phyloP scores from a whole-genome alignment of 345 rosid genomes.

The Eucalyptus viminalis region DNA sequence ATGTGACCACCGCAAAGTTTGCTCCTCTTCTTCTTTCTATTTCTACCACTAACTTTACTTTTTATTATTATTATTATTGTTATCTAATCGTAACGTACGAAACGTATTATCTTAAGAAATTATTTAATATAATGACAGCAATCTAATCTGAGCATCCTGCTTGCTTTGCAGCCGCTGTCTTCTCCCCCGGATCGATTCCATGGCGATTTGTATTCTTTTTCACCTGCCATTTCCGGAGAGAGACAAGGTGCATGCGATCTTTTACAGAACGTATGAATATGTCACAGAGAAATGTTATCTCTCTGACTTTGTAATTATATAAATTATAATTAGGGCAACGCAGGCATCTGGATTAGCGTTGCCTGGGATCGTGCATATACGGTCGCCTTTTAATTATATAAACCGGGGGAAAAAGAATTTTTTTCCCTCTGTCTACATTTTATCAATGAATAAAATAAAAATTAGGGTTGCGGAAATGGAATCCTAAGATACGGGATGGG shows the following conservation, averaged over 20 bases:
- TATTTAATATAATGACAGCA: neutral
- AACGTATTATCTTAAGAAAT: neutral
- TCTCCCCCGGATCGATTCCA: neutral
- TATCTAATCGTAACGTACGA: neutral
- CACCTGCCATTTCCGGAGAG: neutral
- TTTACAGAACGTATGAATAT: neutral
- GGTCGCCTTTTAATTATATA: neutral
- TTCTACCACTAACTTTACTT: neutral
- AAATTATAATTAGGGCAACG: neutral
- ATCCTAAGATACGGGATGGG: neutral
- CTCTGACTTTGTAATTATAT: neutral
- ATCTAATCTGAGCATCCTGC: neutral
- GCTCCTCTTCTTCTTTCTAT: neutral
- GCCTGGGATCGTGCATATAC: slow-evolving; percentile 33
- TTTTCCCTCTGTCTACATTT: neutral
- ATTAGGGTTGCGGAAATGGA: neutral
- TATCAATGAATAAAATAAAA: neutral
- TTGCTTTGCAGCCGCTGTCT: neutral
- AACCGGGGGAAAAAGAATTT: accelerated
- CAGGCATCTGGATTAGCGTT: slow-evolving; percentile 17
- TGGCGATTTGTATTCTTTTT: neutral
- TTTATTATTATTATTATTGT: neutral
- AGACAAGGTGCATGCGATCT: neutral
- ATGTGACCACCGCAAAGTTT: neutral
- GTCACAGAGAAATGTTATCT: neutral